Percentiles rank a stretch among this genome's conserved stretches.
Conservation (phyloP, 1,284 basidiomycete species). For the Schizophyllum amplum region DNA sequence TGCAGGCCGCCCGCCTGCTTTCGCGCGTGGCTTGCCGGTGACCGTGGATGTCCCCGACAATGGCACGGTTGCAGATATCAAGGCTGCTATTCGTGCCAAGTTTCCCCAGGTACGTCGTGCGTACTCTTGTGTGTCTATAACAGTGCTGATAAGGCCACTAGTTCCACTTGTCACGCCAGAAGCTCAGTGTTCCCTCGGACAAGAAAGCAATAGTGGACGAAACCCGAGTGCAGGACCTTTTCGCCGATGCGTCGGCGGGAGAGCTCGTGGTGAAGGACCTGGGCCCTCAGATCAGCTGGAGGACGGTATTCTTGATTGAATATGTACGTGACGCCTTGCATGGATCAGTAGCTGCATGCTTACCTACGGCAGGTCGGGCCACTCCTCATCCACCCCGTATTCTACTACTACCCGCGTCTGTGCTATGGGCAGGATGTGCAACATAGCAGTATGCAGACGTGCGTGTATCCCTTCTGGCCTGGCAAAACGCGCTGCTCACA, state of each 20-base stretch:
- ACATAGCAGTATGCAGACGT: constrained; percentile 79
- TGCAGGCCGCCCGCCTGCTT: constrained; percentile 31
- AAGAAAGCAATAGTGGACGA: constrained; percentile 58
- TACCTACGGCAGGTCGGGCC: constrained; percentile 56
- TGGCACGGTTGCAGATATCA: constrained; percentile 51
- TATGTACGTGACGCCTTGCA: constrained; percentile 57
- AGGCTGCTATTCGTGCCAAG: constrained; percentile 45
- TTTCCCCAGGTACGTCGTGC: constrained; percentile 44
- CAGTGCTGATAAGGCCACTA: constrained; percentile 21
- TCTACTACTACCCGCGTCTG: constrained; percentile 66
- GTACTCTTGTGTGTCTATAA: background rate
- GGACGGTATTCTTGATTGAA: constrained; percentile 83
- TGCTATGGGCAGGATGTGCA: constrained; percentile 65
- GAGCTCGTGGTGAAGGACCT: constrained; percentile 80
- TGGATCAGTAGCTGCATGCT: constrained; percentile 4
- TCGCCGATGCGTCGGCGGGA: constrained; percentile 45
- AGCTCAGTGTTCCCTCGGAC: constrained; percentile 56
- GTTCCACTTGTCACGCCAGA: constrained; percentile 70
- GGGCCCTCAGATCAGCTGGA: constrained; percentile 83
- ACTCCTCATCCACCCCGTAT: constrained; percentile 83
- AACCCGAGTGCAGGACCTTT: constrained; percentile 33
- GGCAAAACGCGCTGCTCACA: constrained; percentile 2
- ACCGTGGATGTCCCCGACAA: constrained; percentile 45
- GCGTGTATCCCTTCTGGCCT: constrained; percentile 13
- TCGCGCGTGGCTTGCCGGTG: constrained; percentile 46